Evolutionary conservation across 352 stramenopile species (phyloP), one percentile per base, ranked within the genome.

Genomic region (Pythium periplocum): DNA sequence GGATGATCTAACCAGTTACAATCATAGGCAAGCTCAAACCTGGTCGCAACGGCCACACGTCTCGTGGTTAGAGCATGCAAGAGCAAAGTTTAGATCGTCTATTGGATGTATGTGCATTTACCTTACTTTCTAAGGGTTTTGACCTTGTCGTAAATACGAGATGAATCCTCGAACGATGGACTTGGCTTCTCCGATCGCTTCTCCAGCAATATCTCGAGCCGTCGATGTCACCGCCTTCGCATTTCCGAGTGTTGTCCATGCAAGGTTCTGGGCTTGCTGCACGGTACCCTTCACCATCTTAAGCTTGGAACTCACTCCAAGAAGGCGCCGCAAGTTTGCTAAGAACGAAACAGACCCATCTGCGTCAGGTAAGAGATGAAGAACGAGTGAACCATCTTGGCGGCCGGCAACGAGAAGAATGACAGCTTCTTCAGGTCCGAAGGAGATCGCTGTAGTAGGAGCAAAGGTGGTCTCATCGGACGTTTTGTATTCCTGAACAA

Each of bases 221-320:
- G 85, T 94, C 37, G 57, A 89, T 2, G 85, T 93, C 40, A 93
- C 83, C 2, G 82, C 85, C 44, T 90, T 90, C 10, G 85, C 85
- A 36, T 83, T 94, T 48, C 77, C 85, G 0, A 94, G 54, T 2
- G 85, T 94, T 2, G 79, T 90, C 68, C 88, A 78, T 7, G 83
- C 85, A 7, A 95, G 62, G 9, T 73, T 91, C 53, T 95, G 83
- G n/a, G 85, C 85, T 45, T 95, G 85, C 54, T 93, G 83, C 37
- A 95, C 83, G 0, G 85, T 94, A 11, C 82, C 85, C 48, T 92
- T 93, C 37, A 95, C 83, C 38, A 88, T 86, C 56, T 95, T 93
- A 34, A 94, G 69, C 53, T 87, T 90, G 8, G 83, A 83, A 45
- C 72, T 91, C 12, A 95, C 74, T 6, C 81, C 83, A 1, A 95